Base-by-base conservation (phyloP, 257 asterid genomes). In the Nicotiana tabacum region DNA sequence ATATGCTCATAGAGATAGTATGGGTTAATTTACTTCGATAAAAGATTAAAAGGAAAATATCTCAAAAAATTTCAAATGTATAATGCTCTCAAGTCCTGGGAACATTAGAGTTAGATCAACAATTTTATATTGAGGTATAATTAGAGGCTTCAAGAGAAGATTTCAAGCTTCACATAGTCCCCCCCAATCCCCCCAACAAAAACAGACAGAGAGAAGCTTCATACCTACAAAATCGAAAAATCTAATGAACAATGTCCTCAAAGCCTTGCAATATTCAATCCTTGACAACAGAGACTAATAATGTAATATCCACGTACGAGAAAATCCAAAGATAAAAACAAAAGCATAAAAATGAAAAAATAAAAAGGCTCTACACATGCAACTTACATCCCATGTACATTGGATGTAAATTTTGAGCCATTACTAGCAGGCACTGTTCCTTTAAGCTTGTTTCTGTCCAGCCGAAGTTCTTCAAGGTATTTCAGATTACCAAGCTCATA, bases 371-470 rank as follows among this genome's bases (percentile, higher is more conserved):
- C 13, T 72, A 39, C 79, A 72, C 16, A 51, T 51, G 53, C 33
- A 11, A 91, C 98, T 91, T 88, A 96, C 99, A 86, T 83, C 82
- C 92, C 92, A 43, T 61, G 88, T 33, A 81, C 70, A 65, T 84
- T 85, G 61, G 91, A 82, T 37, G 90, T 48, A 85, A 85, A 84
- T 30, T 86, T 87, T 8, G 97, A 86, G 87, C 87, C 89, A 82
- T 90, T 90, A 83, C 88, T 88, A 58, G 91, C 93, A 39, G 96
- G 95, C 62, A 96, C 76, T 30, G 82, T 61, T 77, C 98, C 99
- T 53, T 74, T 84, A 86, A 96, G 94, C 90, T 65, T 94, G 86
- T 96, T 96, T 87, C 98, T 93, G 79, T 96, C 99, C 15, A 96
- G 83, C 70, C 89, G 92, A 84, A 94, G 94, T 82, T 93, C 98